phyloP scores from a whole-genome alignment of 129 eudicot genomes.

The Oenanthe sinensis region DNA sequence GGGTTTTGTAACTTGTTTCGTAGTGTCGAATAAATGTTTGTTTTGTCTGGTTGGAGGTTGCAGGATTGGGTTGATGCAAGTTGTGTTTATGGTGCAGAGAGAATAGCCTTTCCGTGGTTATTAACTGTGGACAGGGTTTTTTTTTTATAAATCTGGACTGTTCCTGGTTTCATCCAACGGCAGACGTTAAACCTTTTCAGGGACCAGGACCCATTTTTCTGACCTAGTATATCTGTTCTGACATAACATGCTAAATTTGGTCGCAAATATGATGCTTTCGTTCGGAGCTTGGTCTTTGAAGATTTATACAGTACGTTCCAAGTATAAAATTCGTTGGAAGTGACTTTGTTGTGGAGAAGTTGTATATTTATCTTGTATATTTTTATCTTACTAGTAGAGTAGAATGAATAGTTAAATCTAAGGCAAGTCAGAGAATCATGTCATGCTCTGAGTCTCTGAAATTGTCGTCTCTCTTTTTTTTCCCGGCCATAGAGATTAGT shows the following conservation, averaged over 20 bases:
- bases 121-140: no score
- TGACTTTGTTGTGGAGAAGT: not conserved
- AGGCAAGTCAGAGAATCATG: no score
- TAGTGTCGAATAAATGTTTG: conserved; percentile 19
- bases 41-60: conserved; percentile 15
- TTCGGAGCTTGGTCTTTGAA: not conserved
- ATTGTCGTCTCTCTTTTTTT: not conserved
- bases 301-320: not conserved
- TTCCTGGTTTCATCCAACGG: no score
- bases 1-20: not conserved
- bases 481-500: not conserved
- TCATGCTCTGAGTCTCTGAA: not conserved
- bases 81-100: conserved; percentile 15
- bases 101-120: no score
- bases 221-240: not conserved
- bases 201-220: no score
- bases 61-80: conserved; percentile 13
- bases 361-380: no score
- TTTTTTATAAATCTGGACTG: no score
- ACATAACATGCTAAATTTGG: not conserved
- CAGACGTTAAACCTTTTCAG: no score
- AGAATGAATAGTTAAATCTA: no score
- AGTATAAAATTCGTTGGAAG: not conserved
- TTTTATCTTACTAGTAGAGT: no score
- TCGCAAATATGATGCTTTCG: not conserved